Percentiles rank a stretch among this genome's conserved stretches.
These are phyloP conservation scores for Cryptosporidium felis DNA, from an alignment of 169 alveolate species.

Conservation along the genomic window DNA sequence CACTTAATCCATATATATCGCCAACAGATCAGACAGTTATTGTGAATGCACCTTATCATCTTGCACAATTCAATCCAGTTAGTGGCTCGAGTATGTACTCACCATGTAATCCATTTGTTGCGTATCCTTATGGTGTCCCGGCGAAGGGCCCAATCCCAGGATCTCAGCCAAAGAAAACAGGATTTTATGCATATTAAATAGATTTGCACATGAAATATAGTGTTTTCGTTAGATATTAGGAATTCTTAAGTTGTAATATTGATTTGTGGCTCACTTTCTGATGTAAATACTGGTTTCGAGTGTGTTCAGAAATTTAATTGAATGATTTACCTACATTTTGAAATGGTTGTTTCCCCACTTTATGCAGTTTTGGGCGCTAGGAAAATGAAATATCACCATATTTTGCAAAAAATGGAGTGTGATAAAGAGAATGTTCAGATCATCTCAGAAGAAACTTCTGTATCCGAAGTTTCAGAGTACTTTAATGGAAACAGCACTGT, in stretches of 20 bases:
- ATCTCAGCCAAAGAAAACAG: constrained; percentile 66
- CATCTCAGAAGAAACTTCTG: neutral
- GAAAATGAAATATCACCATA: neutral
- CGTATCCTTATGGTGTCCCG: constrained; percentile 70
- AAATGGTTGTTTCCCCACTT: no score
- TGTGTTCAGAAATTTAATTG: no score
- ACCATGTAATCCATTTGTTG: constrained; percentile 69
- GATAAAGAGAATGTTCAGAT: neutral
- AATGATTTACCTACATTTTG: no score
- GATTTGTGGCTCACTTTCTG: no score
- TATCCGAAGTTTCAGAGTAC: neutral
- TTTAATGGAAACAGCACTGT: neutral
- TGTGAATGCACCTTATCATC: constrained; percentile 70
- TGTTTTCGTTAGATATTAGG: neutral
- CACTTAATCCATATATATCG: constrained; percentile 64
- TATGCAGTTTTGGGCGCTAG: no score
- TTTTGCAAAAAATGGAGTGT: neutral
- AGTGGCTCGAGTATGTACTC: constrained; percentile 70
- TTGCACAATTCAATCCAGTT: constrained; percentile 67
- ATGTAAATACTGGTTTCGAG: no score
- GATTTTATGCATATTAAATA: constrained; percentile 66
- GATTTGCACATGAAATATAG: neutral
- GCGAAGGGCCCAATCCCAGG: constrained; percentile 68
- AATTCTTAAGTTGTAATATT: no score
- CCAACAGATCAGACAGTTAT: constrained; percentile 68